A percentile compares a stretch with the other conserved stretches of the same genome.
phyloP scores from a whole-genome alignment of 371 early-diverging fungal genomes.

The Lichtheimia ramosa region DNA sequence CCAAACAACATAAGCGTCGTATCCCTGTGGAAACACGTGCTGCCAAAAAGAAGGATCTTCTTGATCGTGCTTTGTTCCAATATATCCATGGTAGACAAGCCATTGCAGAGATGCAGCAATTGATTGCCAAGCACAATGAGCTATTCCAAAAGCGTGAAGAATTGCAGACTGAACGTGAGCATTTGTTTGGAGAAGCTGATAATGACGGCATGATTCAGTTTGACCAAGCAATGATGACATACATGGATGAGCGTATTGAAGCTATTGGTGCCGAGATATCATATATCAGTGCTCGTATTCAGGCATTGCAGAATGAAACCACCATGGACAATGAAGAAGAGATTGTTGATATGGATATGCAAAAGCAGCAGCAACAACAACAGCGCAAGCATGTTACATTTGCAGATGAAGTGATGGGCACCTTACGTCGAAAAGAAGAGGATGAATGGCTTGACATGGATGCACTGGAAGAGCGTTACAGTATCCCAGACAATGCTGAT shows the following conservation, averaged over 20 bases:
- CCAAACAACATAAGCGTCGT: not conserved
- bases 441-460: conserved; percentile 50
- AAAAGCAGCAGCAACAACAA: not conserved
- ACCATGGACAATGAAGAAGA: conserved; percentile 42
- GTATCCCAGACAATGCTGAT: conserved; percentile 51
- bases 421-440: conserved; percentile 37
- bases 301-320: conserved; percentile 66
- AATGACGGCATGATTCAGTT: conserved; percentile 30
- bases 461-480: conserved; percentile 55
- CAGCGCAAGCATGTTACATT: conserved; percentile 35
- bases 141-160: conserved; percentile 66
- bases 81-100: conserved; percentile 49
- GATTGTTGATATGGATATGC: conserved; percentile 13
- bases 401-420: conserved; percentile 32
- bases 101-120: conserved; percentile 37
- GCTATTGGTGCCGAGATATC: conserved; percentile 81
- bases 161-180: conserved; percentile 64
- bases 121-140: conserved; percentile 49
- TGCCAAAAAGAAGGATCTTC: conserved; percentile 51
- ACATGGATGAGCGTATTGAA: conserved; percentile 85
- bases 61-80: conserved; percentile 55
- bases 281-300: conserved; percentile 69
- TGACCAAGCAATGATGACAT: conserved; percentile 54
- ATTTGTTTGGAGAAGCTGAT: conserved; percentile 52
- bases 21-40: conserved; percentile 31